Percentiles rank a stretch among this genome's conserved stretches.
These are phyloP conservation scores for Neofusicoccum sp. DNA, from an alignment of 2,329 filamentous ascomycete species.

Conservation along the genomic window DNA sequence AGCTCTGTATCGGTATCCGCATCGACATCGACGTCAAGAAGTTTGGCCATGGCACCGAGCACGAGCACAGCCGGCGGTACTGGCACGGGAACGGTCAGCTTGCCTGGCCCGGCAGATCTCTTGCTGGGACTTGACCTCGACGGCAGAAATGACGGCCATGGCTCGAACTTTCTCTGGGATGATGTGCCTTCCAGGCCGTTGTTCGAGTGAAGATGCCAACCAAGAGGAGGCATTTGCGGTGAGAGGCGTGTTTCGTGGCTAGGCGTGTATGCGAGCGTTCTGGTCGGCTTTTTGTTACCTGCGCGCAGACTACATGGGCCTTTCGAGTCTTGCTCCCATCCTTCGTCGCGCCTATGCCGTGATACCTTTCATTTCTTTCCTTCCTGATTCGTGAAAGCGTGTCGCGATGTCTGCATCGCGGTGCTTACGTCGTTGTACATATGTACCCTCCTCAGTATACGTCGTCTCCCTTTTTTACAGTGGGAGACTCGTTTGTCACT, in stretches of 20 bases:
- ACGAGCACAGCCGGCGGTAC: background rate
- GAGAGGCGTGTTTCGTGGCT: background rate
- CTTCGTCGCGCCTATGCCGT: background rate
- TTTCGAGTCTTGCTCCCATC: background rate
- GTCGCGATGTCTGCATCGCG: background rate
- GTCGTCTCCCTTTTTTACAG: conserved; percentile 28
- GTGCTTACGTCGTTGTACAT: background rate
- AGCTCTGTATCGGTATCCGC: background rate
- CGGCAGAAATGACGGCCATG: conserved; percentile 12
- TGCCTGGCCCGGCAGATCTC: conserved; percentile 34
- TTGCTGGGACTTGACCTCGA: conserved; percentile 29
- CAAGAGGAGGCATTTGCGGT: background rate
- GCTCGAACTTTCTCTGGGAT: conserved; percentile 2
- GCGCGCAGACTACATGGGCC: conserved; percentile 6
- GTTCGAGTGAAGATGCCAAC: background rate
- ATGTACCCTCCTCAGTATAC: conserved; percentile 31
- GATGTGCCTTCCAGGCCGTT: background rate
- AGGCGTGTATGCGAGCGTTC: background rate
- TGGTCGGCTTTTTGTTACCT: conserved; percentile 1
- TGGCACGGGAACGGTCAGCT: conserved; percentile 27
- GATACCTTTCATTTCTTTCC: background rate
- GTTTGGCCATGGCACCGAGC: background rate
- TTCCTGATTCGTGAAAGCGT: background rate
- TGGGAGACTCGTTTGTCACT: conserved; percentile 36
- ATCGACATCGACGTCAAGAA: background rate